These are phyloP conservation scores for Pseudogymnoascus sp. DNA, from an alignment of 2,329 filamentous ascomycete genomes.

Conservation along the genomic window DNA sequence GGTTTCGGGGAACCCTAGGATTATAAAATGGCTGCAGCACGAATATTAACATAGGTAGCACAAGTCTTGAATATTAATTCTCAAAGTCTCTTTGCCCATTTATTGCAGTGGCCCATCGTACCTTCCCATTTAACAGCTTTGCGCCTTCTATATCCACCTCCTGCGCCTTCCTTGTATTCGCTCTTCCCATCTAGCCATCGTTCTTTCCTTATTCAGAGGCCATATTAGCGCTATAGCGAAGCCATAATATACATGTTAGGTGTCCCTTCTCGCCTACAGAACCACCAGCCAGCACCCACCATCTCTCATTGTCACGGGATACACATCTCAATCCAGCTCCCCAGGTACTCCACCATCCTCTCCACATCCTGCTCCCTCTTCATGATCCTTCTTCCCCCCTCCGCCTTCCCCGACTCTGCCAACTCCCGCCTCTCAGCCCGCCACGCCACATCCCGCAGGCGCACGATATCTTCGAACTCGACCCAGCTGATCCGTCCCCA, in stretches of 20 bases:
- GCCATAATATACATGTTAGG: background rate
- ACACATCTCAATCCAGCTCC: slow-evolving; percentile 82
- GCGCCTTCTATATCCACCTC: background rate
- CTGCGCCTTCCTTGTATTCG: background rate
- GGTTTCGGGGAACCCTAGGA: background rate
- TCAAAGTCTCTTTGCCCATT: background rate
- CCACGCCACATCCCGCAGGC: background rate
- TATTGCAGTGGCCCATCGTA: background rate
- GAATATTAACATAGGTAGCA: background rate
- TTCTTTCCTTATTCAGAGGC: background rate
- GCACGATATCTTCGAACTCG: background rate
- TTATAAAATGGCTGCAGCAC: background rate
- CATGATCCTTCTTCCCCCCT: slow-evolving; percentile 36
- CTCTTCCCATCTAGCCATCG: background rate
- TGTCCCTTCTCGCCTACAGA: background rate
- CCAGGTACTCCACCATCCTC: slow-evolving; percentile 68
- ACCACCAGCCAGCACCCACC: background rate
- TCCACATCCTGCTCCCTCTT: slow-evolving; percentile 41
- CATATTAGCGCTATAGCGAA: background rate
- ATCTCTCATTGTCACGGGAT: slow-evolving; percentile 37
- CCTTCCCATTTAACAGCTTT: background rate
- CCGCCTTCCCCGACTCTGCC: slow-evolving; percentile 63
- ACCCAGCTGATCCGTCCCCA: background rate
- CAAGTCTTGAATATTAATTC: background rate
- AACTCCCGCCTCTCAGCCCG: slow-evolving; percentile 15